These are phyloP conservation scores for Pseudohalonectria lignicola DNA, from an alignment of 2,329 filamentous ascomycete genomes.

Conservation along the genomic window DNA sequence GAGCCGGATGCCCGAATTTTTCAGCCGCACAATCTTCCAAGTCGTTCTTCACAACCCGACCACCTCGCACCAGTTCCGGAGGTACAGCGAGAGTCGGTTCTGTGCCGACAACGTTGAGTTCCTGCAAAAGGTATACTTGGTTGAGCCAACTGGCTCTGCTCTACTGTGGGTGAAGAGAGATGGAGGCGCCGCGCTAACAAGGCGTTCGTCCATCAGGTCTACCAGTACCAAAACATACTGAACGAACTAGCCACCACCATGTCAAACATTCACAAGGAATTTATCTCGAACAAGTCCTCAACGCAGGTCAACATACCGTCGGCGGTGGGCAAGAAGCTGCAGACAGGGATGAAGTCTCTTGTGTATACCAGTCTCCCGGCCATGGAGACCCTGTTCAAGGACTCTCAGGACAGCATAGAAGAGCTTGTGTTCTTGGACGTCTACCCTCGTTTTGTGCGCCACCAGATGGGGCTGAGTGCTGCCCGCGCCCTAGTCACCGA, in stretches of 20 bases:
- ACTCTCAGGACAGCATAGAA: conserved; percentile 23
- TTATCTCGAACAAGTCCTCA: conserved; percentile 9
- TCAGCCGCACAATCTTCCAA: conserved; percentile 27
- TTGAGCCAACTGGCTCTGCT: too few relatives aligned
- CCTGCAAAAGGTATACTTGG: conserved; percentile 28
- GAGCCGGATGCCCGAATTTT: conserved; percentile 24
- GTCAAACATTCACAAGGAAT: conserved; percentile 19
- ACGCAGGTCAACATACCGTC: conserved; percentile 16
- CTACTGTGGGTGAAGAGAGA: too few relatives aligned
- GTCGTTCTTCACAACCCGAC: conserved; percentile 28
- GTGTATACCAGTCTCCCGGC: conserved; percentile 16
- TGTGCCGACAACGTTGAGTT: conserved; percentile 33
- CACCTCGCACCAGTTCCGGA: conserved; percentile 28
- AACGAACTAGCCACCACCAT: conserved; percentile 23
- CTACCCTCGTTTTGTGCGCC: conserved; percentile 34
- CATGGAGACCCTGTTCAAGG: conserved; percentile 21
- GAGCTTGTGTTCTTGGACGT: conserved; percentile 23
- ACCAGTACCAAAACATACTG: conserved; percentile 25
- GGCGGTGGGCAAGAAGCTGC: conserved; percentile 14
- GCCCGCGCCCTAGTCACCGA: conserved; percentile 13
- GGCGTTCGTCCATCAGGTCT: conserved; percentile 21
- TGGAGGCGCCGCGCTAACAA: too few relatives aligned
- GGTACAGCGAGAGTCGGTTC: conserved; percentile 25
- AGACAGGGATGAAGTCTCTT: conserved; percentile 12
- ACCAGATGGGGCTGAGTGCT: conserved; percentile 31